Percentiles rank a stretch among this genome's conserved stretches.
Evolutionary conservation across 2,329 filamentous ascomycete genomes (phyloP).

Genomic region (Aspergillus caelatus): DNA sequence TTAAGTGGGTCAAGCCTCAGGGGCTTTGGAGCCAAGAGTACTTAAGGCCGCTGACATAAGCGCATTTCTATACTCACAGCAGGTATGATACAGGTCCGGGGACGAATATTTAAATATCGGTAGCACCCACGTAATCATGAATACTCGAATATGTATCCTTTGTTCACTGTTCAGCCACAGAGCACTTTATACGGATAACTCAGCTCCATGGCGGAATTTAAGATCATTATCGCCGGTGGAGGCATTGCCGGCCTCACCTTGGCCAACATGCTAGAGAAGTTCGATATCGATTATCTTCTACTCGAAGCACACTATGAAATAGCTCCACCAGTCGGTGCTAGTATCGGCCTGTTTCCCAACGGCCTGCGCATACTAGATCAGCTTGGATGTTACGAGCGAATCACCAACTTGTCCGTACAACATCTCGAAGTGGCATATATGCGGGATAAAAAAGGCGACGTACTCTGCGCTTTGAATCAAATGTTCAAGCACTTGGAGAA

Average conservation of each 20-base stretch:
- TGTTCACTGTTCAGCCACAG: too few species aligned
- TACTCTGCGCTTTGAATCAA: neutral
- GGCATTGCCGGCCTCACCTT: conserved; percentile 52
- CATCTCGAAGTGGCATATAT: neutral
- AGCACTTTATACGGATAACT: too few species aligned
- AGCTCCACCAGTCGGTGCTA: conserved; percentile 50
- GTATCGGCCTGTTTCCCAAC: conserved; percentile 50
- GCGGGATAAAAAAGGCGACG: neutral
- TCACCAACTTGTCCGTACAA: neutral
- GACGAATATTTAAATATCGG: too few species aligned
- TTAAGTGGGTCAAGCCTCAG: too few species aligned
- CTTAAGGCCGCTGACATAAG: too few species aligned
- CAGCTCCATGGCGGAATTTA: neutral
- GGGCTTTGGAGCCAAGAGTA: too few species aligned
- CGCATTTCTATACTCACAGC: too few species aligned
- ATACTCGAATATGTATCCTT: too few species aligned
- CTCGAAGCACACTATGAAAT: conserved; percentile 46
- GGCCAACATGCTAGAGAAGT: conserved; percentile 50
- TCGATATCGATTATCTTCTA: conserved; percentile 53
- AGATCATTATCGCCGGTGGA: conserved; percentile 54
- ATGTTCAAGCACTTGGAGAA: conserved; percentile 1
- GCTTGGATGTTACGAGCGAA: conserved; percentile 37
- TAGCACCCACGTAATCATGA: too few species aligned
- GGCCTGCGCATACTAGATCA: conserved; percentile 55
- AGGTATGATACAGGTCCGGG: too few species aligned